Percentiles rank a stretch among this genome's conserved stretches.
phyloP scores from a whole-genome alignment of 495 filamentous ascomycete genomes.

The Terfezia boudieri region DNA sequence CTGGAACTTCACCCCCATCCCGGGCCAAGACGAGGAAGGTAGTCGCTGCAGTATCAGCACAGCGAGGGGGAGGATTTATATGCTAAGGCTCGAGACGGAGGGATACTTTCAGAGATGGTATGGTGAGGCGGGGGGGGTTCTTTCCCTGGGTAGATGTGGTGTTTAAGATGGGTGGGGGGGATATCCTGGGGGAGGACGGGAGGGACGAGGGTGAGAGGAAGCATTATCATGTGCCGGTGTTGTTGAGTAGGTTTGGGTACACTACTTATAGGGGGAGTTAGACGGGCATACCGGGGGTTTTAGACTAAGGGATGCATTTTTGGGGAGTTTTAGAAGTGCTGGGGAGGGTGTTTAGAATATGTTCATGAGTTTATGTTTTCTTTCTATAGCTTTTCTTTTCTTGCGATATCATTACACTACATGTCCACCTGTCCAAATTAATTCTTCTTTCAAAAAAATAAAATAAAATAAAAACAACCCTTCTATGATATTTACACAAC shows the following conservation, averaged over 20 bases:
- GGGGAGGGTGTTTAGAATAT: no score
- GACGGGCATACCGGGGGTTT: neutral
- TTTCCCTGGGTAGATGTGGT: slow-evolving; percentile 63
- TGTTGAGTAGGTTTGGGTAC: slow-evolving; percentile 79
- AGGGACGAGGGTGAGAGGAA: slow-evolving; percentile 40
- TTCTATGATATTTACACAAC: neutral
- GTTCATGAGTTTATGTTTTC: no score
- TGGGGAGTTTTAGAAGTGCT: no score
- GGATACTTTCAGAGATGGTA: slow-evolving; percentile 8
- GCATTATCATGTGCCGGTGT: slow-evolving; percentile 81
- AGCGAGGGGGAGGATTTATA: slow-evolving; percentile 8
- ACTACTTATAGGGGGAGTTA: slow-evolving; percentile 72
- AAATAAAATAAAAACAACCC: no score
- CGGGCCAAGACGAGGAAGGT: slow-evolving; percentile 6
- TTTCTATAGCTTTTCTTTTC: no score
- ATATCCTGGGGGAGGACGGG: slow-evolving; percentile 38
- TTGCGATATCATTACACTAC: no score
- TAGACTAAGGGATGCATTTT: no score
- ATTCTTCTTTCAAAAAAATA: no score
- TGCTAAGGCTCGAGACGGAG: slow-evolving; percentile 16
- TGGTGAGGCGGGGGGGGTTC: slow-evolving; percentile 45
- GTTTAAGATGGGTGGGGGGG: slow-evolving; percentile 14
- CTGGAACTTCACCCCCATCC: slow-evolving; percentile 30
- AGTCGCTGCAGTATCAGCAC: slow-evolving; percentile 1
- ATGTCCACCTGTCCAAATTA: no score